phyloP scores from a whole-genome alignment of 2,329 filamentous ascomycete species.

The Botrytis fragariae region DNA sequence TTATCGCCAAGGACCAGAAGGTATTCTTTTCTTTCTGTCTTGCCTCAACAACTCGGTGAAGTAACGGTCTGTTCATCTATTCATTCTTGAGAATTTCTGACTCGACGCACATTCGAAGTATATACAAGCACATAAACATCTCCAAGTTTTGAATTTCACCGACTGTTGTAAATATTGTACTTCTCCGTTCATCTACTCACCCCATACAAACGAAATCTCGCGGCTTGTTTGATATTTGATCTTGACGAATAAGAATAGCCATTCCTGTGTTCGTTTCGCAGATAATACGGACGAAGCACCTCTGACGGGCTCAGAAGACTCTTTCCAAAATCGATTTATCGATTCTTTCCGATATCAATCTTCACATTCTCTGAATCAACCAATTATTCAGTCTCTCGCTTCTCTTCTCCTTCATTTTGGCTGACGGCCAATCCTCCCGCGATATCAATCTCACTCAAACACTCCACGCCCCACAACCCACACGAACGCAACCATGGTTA shows the following conservation, averaged over 20 bases:
- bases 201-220: neutral
- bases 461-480: slow-evolving; percentile 5
- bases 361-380: neutral
- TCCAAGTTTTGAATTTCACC: neutral
- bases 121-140: neutral
- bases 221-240: neutral
- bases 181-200: neutral
- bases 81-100: neutral
- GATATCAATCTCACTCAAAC: neutral
- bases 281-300: neutral
- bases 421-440: neutral
- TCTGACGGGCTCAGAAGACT: neutral
- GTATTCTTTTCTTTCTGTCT: slow-evolving; percentile 6
- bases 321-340: neutral
- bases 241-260: neutral
- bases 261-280: neutral
- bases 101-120: neutral
- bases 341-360: neutral
- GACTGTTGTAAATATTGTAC: neutral
- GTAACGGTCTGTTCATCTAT: neutral
- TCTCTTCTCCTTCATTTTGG: slow-evolving; percentile 2
- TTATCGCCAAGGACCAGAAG: slow-evolving; percentile 16
- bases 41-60: neutral
- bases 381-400: neutral
- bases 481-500: slow-evolving; percentile 33